Conservation (phyloP, 495 filamentous ascomycete genomes). For the Ascobolus immersus region DNA sequence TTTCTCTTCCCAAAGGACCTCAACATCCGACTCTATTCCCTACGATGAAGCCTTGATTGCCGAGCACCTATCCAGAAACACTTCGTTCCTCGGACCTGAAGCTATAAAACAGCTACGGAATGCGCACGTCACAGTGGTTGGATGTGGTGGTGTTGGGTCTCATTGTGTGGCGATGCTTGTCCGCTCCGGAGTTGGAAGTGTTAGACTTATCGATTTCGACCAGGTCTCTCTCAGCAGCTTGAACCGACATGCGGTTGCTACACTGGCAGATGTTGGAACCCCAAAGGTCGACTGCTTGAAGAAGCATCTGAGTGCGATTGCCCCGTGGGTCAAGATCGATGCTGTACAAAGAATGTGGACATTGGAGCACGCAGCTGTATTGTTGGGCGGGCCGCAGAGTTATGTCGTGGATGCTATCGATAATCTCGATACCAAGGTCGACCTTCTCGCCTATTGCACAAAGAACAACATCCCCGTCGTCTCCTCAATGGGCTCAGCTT, state of each 20-base stretch:
- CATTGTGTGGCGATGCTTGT: slow-evolving; percentile 69
- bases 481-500: slow-evolving; percentile 89
- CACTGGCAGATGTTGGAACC: slow-evolving; percentile 79
- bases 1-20: too few species aligned
- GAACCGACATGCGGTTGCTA: slow-evolving; percentile 86
- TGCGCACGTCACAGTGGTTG: slow-evolving; percentile 69
- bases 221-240: slow-evolving; percentile 83
- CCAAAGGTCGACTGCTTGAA: slow-evolving; percentile 72
- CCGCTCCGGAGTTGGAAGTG: slow-evolving; percentile 60
- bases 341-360: slow-evolving; percentile 64
- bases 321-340: slow-evolving; percentile 81
- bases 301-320: slow-evolving; percentile 52
- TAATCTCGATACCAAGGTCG: slow-evolving; percentile 91
- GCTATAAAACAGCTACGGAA: slow-evolving; percentile 55
- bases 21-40: too few species aligned
- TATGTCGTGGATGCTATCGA: slow-evolving; percentile 95
- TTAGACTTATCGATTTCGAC: slow-evolving; percentile 91
- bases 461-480: slow-evolving; percentile 51
- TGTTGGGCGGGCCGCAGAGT: slow-evolving; percentile 47
- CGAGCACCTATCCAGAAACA: slow-evolving; percentile 86
- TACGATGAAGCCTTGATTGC: too few species aligned
- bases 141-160: slow-evolving; percentile 83
- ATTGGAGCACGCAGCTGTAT: slow-evolving; percentile 30
- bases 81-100: slow-evolving; percentile 63
- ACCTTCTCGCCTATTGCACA: slow-evolving; percentile 67